Evolutionary conservation across 2,329 filamentous ascomycete species (phyloP).

Genomic region (Herpomyces periplanetae): DNA sequence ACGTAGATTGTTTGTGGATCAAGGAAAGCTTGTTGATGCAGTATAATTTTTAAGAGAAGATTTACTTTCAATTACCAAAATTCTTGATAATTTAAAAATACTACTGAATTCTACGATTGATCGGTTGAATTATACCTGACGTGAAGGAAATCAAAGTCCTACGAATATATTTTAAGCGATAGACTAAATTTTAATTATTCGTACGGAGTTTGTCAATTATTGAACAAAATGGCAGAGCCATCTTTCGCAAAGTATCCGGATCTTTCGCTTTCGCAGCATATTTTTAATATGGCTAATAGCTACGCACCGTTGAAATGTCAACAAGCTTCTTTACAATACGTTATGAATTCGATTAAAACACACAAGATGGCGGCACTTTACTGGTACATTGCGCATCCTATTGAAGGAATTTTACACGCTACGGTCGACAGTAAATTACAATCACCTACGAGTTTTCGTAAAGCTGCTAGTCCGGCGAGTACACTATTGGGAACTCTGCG

Average conservation of each 20-base stretch:
- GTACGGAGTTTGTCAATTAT: too few relatives aligned
- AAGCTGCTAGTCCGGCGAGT: conserved; percentile 15
- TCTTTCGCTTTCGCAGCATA: conserved; percentile 41
- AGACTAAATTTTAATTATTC: too few relatives aligned
- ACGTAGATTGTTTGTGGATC: too few relatives aligned
- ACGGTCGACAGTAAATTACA: conserved; percentile 21
- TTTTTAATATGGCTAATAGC: conserved; percentile 52
- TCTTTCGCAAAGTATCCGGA: conserved; percentile 55
- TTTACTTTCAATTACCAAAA: too few relatives aligned
- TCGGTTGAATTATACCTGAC: too few relatives aligned
- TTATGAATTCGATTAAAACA: conserved; percentile 45
- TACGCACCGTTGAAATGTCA: conserved; percentile 24
- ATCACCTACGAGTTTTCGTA: conserved; percentile 9
- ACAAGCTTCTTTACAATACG: conserved; percentile 25
- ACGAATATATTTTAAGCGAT: too few relatives aligned
- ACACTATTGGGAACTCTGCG: conserved; percentile 36
- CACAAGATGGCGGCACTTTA: conserved; percentile 66
- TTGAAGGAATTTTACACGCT: conserved; percentile 40
- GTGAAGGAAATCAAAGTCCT: too few relatives aligned
- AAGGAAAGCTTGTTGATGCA: too few relatives aligned
- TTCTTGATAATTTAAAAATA: too few relatives aligned
- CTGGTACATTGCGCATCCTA: conserved; percentile 40
- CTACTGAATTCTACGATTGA: too few relatives aligned
- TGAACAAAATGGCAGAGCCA: conserved; percentile 29
- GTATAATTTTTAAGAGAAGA: too few relatives aligned